Base-by-base conservation (phyloP, 176 grass and related monocot genomes). In the Eremochloa ophiuroides region DNA sequence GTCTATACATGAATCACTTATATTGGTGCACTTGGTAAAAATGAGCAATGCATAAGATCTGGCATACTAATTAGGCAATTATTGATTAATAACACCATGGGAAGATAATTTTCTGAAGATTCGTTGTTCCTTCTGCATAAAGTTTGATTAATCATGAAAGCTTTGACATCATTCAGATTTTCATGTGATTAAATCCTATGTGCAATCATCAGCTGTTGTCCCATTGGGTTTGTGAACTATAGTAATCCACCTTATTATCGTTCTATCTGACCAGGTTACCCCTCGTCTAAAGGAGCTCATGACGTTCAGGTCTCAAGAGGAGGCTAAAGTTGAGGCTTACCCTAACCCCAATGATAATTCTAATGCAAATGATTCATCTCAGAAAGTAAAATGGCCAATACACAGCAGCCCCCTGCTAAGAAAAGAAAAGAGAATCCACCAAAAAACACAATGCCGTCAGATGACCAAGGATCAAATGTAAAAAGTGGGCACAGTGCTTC, bases 281-380 rank as follows among this genome's bases (percentile, higher is more conserved):
- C 81, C 93, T 62, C 92, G 96, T 40, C 81, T 98, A 23, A 89
- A 93, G 69, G 96, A 98, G 82, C 84, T 98, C 70, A 91, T 84
- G 80, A 26, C 86, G 73, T 98, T 95, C 77, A 93, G 84, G 73
- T 48, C 85, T 62, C 90, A 95, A 82, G 86, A 95, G 78, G 96
- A 98, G 46, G 84, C 85, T 87, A 93, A 93, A 85, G 56, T 38
- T 26, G 85, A 87, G 42, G 56, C 80, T 68, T 71, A 83, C 35
- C 75, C 73, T 86, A 69, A 29, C 40, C 86, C 63, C 26, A 74
- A 79, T 76, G 88, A 87, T 41, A 81, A 79, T 82, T 62, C 73
- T 76, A 71, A 80, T 86, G 83, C 28, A 72, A 84, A 62, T 66
- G 84, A 86, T 86, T 87, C 87, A 31, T 86, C 84, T 26, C 84